Evolutionary conservation across 306 rosid genomes (phyloP).

Genomic region (Begonia masoniana): DNA sequence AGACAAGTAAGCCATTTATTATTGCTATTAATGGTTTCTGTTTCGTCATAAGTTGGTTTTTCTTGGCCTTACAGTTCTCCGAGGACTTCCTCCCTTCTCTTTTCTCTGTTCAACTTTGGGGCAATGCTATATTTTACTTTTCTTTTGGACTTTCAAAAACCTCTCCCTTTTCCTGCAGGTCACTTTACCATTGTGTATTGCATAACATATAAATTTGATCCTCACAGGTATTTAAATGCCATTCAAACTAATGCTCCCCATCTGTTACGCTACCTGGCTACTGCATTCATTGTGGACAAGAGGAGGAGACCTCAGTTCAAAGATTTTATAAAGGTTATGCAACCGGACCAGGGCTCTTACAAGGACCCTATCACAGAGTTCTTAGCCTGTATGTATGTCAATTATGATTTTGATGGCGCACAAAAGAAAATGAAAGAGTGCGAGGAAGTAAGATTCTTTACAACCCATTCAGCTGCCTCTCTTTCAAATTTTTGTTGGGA

Average conservation of each 20-base stretch:
- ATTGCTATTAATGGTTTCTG: neutral
- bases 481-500: no score
- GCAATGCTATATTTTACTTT: no score
- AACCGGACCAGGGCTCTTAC: conserved; percentile 79
- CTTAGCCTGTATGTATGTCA: conserved; percentile 77
- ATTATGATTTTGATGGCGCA: conserved; percentile 90
- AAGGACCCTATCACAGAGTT: conserved; percentile 90
- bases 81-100: no score
- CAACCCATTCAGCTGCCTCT: conserved; percentile 1
- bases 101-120: no score
- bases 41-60: no score
- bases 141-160: no score
- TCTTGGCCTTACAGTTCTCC: no score
- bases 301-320: conserved; percentile 89
- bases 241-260: conserved; percentile 98
- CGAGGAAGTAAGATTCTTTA: conserved; percentile 63
- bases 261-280: conserved; percentile 84
- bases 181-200: no score
- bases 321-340: conserved; percentile 90
- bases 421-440: conserved; percentile 95
- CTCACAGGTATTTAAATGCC: conserved; percentile 73
- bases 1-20: conserved; percentile 54
- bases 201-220: neutral
- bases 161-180: neutral
- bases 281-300: conserved; percentile 93